phyloP scores from a whole-genome alignment of 2,329 filamentous ascomycete species.

The Aspergillus pseudoviridinutans region DNA sequence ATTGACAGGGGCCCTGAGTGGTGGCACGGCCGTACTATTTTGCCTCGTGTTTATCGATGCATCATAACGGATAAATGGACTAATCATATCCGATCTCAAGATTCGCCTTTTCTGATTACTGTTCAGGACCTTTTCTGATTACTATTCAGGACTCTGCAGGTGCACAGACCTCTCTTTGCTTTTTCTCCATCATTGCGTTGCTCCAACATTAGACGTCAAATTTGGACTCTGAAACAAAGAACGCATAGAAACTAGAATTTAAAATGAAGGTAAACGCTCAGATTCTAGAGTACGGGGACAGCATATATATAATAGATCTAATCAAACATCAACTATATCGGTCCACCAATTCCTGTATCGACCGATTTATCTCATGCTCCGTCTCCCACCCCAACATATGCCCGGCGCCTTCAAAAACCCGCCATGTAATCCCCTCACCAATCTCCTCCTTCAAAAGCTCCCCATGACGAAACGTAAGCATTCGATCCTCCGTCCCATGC shows the following conservation, averaged over 20 bases:
- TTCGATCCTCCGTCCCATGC: slow-evolving; percentile 71
- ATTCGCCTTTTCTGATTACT: background rate
- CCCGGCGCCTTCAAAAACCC: slow-evolving; percentile 64
- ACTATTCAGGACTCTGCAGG: background rate
- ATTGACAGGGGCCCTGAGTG: background rate
- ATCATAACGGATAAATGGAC: background rate
- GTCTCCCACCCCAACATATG: slow-evolving; percentile 74
- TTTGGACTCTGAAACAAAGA: background rate
- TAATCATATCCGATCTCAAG: background rate
- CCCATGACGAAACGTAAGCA: slow-evolving; percentile 71
- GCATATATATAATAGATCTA: background rate
- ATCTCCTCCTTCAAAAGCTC: slow-evolving; percentile 64
- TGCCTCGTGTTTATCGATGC: background rate
- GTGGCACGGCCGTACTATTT: background rate
- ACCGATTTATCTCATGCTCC: slow-evolving; percentile 62
- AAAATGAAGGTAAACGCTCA: background rate
- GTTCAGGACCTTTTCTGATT: background rate
- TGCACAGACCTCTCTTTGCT: background rate
- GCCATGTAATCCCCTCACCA: slow-evolving; percentile 54
- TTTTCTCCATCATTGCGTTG: background rate
- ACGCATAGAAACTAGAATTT: background rate
- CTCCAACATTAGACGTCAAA: background rate
- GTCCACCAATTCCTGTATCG: slow-evolving; percentile 57
- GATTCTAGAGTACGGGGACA: background rate
- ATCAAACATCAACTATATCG: slow-evolving; percentile 19